Base-by-base conservation (phyloP, 2,329 filamentous ascomycete species). In the Hypoxylon sp. region DNA sequence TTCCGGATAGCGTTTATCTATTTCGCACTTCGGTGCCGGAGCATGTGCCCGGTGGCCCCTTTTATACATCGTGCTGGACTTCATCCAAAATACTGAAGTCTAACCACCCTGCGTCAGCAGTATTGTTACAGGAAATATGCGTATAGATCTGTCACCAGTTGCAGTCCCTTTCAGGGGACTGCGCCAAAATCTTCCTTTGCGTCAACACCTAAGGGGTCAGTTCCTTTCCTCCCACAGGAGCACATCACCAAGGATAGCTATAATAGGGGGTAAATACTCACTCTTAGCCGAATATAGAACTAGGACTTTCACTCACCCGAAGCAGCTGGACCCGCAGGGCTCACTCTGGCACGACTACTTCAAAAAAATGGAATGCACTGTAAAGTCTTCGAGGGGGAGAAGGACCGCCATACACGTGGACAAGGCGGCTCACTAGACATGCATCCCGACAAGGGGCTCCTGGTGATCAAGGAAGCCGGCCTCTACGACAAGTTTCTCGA, bases 371-470 rank as follows among this genome's bases (percentile, higher is more conserved):
- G 29, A 33, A n/a, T 33, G 15, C 7, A n/a, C n/a, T 33, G 29
- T n/a, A 33, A 33, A n/a, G 11, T 33, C 29, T 33, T 33, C 29
- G 29, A 33, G 15, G 29, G 29, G 11, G 29, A 33, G 13, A 33
- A 33, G 29, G 29, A 33, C 29, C 9, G 29, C 3, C 29, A 33
- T 3, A 33, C 29, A 5, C 29, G 29, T 20, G 35, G 15, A 20
- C 41, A 23, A 13, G 10, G n/a, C 21, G 18, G 17, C 11, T 33
- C 29, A 4, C 76, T 85, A 2, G 82, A 84, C 61, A 71, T 85
- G 1, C 81, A 84, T 62, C 69, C 73, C 1, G 64, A 73, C 4
- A 74, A 76, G 0, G 81, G 81, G 0, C 75, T 80, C 4, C 67
- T 71, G 2, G 81, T 79, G 0, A 66, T 84, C 6, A 70, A 69